Conservation (phyloP, 1,139 yeast genomes). For the Geotrichum phurueaensis region DNA sequence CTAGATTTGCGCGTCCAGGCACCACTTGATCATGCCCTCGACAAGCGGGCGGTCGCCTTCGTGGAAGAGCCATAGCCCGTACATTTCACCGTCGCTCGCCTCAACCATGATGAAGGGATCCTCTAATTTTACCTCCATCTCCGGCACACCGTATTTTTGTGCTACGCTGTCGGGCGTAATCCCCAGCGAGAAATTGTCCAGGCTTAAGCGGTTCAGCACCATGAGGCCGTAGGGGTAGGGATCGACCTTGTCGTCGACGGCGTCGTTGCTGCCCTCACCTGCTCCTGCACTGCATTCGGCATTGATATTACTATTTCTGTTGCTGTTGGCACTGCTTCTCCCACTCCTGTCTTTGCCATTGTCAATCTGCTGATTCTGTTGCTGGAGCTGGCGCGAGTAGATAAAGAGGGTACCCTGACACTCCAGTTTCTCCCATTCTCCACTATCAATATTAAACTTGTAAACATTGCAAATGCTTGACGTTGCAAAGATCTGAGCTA, state of each 20-base stretch:
- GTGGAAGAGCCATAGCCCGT: slow-evolving; percentile 84
- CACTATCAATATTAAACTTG: slow-evolving; percentile 53
- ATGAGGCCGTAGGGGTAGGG: slow-evolving; percentile 62
- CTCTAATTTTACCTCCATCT: slow-evolving; percentile 71
- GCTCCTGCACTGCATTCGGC: neutral
- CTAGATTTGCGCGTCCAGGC: slow-evolving; percentile 25
- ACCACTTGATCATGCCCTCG: slow-evolving; percentile 51
- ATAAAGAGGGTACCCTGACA: slow-evolving; percentile 78
- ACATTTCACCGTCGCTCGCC: slow-evolving; percentile 69
- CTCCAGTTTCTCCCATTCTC: slow-evolving; percentile 77
- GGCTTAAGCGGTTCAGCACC: slow-evolving; percentile 65
- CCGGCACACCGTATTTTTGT: slow-evolving; percentile 40
- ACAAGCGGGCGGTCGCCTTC: slow-evolving; percentile 65
- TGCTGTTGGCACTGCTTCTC: slow-evolving; percentile 28
- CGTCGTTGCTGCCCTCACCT: neutral
- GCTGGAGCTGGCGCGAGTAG: slow-evolving; percentile 52
- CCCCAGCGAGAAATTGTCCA: slow-evolving; percentile 77
- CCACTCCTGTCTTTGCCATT: slow-evolving; percentile 26
- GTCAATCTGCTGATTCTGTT: slow-evolving; percentile 20
- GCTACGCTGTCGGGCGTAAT: slow-evolving; percentile 54
- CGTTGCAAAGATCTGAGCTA: slow-evolving; percentile 66
- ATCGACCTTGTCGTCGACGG: neutral
- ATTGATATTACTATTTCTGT: slow-evolving; percentile 25
- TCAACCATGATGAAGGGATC: slow-evolving; percentile 77
- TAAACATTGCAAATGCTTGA: slow-evolving; percentile 81